These are phyloP conservation scores for Gossypioides kirkii DNA, from an alignment of 345 rosid species.

Conservation along the genomic window DNA sequence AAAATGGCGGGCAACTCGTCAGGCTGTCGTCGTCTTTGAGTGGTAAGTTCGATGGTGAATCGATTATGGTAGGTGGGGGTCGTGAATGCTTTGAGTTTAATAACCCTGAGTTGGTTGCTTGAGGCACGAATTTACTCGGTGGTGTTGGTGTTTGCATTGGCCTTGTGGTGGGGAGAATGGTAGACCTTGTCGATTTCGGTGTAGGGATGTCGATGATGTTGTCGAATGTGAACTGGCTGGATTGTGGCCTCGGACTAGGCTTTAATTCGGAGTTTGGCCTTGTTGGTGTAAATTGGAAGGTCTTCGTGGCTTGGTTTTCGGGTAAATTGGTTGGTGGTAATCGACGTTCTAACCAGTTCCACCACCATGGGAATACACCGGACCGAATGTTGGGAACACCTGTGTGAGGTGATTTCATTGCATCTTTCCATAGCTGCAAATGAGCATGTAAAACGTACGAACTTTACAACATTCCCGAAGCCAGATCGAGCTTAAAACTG, in stretches of 20 bases:
- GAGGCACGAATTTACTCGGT: conserved; percentile 26
- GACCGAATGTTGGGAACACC: conserved; percentile 37
- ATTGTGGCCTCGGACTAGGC: conserved; percentile 52
- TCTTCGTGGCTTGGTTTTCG: conserved; percentile 39
- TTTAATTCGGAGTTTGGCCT: conserved; percentile 44
- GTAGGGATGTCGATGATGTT: conserved; percentile 56
- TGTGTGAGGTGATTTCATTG: conserved; percentile 44
- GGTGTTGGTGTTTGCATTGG: conserved; percentile 49
- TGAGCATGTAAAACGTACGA: neutral
- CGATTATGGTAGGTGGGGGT: conserved; percentile 47
- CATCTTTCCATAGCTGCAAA: conserved; percentile 54
- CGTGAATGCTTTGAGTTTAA: conserved; percentile 60
- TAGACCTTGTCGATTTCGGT: conserved; percentile 66
- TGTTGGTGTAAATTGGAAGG: conserved; percentile 43
- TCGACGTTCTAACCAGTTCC: conserved; percentile 84
- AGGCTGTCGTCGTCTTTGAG: conserved; percentile 91
- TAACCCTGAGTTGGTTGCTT: conserved; percentile 36
- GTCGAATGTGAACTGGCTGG: conserved; percentile 42
- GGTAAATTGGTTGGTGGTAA: conserved; percentile 39
- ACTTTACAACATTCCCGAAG: neutral
- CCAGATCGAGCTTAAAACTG: neutral
- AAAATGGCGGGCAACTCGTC: conserved; percentile 85
- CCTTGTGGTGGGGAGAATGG: conserved; percentile 40
- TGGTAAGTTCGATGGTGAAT: conserved; percentile 50
- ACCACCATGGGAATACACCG: conserved; percentile 86